phyloP scores from a whole-genome alignment of 768 basidiomycete species.

The Tricholoma hemisulphureum region DNA sequence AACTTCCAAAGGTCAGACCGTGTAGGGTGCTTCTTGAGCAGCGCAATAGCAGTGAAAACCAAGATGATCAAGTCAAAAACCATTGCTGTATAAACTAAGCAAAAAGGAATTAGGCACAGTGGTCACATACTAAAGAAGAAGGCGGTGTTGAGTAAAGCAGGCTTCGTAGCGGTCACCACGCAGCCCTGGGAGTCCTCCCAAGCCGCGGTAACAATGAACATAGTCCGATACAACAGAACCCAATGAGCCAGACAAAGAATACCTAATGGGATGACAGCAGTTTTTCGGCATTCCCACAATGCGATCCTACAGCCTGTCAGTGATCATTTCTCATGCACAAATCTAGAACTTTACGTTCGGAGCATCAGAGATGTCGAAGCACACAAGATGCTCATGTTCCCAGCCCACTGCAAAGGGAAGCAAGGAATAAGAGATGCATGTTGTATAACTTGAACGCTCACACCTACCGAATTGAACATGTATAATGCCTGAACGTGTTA shows the following conservation, averaged over 20 bases:
- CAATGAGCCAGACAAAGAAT: conserved; percentile 62
- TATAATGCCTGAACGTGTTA: conserved; percentile 52
- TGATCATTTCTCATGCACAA: conserved; percentile 3
- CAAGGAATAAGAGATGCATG: conserved; percentile 1
- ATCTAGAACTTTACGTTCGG: conserved; percentile 50
- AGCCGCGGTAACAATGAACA: conserved; percentile 61
- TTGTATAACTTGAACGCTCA: no score
- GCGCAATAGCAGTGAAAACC: conserved; percentile 50
- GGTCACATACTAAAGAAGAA: conserved; percentile 65
- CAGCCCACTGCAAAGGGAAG: conserved; percentile 48
- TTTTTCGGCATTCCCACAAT: conserved; percentile 61
- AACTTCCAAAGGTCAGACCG: conserved; percentile 65
- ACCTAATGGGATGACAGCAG: conserved; percentile 51
- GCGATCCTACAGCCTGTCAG: conserved; percentile 48
- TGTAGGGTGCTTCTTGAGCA: conserved; percentile 50
- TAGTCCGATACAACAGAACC: conserved; percentile 64
- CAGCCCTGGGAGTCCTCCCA: conserved; percentile 51
- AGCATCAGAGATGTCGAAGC: conserved; percentile 70
- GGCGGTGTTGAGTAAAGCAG: conserved; percentile 58
- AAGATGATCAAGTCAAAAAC: conserved; percentile 64
- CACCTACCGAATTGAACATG: conserved; percentile 63
- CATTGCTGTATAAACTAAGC: conserved; percentile 50
- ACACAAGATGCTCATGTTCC: conserved; percentile 64
- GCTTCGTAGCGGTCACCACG: conserved; percentile 50
- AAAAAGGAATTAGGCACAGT: neutral